phyloP scores from a whole-genome alignment of 208 protist species.

The Paratrypanosoma confusum region DNA sequence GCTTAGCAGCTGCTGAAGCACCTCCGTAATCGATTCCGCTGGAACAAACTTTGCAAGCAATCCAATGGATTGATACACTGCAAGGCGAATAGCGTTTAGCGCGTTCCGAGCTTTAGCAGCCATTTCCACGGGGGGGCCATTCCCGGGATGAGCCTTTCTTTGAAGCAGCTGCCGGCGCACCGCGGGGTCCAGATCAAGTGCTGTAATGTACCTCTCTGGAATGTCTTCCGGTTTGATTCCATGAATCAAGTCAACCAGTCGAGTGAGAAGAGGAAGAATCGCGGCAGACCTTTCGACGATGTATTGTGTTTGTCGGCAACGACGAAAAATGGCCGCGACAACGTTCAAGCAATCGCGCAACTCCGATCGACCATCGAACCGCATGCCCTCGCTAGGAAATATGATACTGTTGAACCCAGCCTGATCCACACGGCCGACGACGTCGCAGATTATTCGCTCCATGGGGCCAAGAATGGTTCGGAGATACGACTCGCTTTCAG shows the following conservation, averaged over 20 bases:
- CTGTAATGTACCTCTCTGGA: constrained; percentile 19
- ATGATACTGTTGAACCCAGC: constrained; percentile 47
- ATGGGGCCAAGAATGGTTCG: constrained; percentile 51
- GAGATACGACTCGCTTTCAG: constrained; percentile 32
- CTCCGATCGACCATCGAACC: constrained; percentile 15
- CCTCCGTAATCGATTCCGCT: constrained; percentile 19
- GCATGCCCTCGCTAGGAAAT: constrained; percentile 8
- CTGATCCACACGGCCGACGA: constrained; percentile 18
- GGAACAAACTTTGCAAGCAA: constrained; percentile 35
- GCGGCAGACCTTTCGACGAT: constrained; percentile 26
- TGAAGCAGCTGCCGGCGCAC: constrained; percentile 39
- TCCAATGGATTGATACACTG: constrained; percentile 61
- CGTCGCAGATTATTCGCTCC: constrained; percentile 20
- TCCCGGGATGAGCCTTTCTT: constrained; percentile 23
- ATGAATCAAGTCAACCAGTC: constrained; percentile 40
- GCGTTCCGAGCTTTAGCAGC: constrained; percentile 11
- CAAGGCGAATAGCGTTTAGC: constrained; percentile 38
- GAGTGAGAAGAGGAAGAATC: constrained; percentile 22
- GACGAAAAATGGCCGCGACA: constrained; percentile 50
- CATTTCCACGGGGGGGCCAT: constrained; percentile 1
- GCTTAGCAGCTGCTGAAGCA: constrained; percentile 21
- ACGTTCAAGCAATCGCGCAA: constrained; percentile 34
- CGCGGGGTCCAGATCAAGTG: constrained; percentile 24
- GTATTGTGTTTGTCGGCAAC: constrained; percentile 41
- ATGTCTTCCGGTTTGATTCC: constrained; percentile 27